These are phyloP conservation scores for Poa pratensis DNA, from an alignment of 176 grass and related monocot genomes.

Conservation along the genomic window DNA sequence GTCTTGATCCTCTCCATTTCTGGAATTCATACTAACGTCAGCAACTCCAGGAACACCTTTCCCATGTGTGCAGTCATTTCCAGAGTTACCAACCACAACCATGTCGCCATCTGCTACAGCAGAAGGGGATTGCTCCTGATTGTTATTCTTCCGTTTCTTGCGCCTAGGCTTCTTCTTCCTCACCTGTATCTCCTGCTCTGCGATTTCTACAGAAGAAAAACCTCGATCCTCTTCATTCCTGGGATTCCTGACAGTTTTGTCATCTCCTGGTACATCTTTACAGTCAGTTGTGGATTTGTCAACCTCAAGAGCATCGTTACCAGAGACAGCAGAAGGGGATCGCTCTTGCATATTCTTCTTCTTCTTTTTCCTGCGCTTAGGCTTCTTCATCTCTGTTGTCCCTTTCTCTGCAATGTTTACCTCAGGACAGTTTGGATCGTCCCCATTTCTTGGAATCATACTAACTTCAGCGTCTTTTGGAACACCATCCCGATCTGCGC, in stretches of 20 bases:
- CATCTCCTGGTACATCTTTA: constrained; percentile 25
- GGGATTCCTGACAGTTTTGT: neutral
- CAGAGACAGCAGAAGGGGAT: neutral
- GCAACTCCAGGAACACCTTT: neutral
- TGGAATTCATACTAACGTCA: constrained; percentile 24
- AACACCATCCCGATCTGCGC: neutral
- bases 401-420: neutral
- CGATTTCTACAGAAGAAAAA: constrained; percentile 4
- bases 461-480: constrained; percentile 5
- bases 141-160: constrained; percentile 15
- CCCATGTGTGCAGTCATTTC: neutral
- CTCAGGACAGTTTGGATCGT: constrained; percentile 3
- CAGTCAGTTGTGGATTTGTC: constrained; percentile 2
- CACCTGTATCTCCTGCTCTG: neutral
- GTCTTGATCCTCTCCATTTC: constrained; percentile 3
- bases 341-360: neutral
- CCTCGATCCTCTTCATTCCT: neutral
- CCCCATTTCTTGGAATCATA: constrained; percentile 26
- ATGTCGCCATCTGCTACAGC: neutral
- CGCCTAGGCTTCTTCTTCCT: constrained; percentile 30
- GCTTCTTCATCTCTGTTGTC: neutral
- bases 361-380: neutral
- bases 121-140: neutral
- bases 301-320: neutral
- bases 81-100: constrained; percentile 22